Evolutionary conservation across 805 yeast genomes (phyloP).

Genomic region (Candida sithepensis): DNA sequence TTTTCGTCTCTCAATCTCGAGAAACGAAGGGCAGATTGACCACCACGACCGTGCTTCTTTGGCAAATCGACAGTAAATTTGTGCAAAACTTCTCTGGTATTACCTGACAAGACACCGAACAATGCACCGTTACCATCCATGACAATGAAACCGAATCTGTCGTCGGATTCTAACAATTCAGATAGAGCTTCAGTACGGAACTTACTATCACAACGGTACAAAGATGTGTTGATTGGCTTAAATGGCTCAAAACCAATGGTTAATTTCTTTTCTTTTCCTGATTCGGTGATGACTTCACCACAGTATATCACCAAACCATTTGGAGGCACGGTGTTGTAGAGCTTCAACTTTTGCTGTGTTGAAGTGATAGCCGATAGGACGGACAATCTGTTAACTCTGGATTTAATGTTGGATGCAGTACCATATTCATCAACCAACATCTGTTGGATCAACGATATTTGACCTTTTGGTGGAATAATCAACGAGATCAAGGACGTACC

Average conservation of each 20-base stretch:
- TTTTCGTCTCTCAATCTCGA: slow-evolving; percentile 98
- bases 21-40: slow-evolving; percentile 99
- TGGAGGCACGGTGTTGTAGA: slow-evolving; percentile 84
- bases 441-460: slow-evolving; percentile 80
- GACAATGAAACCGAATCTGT: slow-evolving; percentile 93
- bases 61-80: slow-evolving; percentile 97
- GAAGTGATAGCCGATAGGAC: slow-evolving; percentile 97
- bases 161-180: slow-evolving; percentile 92
- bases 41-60: slow-evolving; percentile 99
- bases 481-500: slow-evolving; percentile 99
- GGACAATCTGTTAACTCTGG: slow-evolving; percentile 94
- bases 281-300: slow-evolving; percentile 97
- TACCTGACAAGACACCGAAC: slow-evolving; percentile 93
- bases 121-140: slow-evolving; percentile 99
- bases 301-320: slow-evolving; percentile 96
- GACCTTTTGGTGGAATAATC: slow-evolving; percentile 94
- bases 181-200: slow-evolving; percentile 97
- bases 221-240: slow-evolving; percentile 97
- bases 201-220: slow-evolving; percentile 94
- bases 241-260: slow-evolving; percentile 98
- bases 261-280: slow-evolving; percentile 95
- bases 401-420: slow-evolving; percentile 96
- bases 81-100: slow-evolving; percentile 93
- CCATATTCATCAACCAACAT: slow-evolving; percentile 98
- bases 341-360: slow-evolving; percentile 92